Percentiles rank a stretch among this genome's conserved stretches.
These are phyloP conservation scores for Penicillium hesseltinei DNA, from an alignment of 2,329 filamentous ascomycete genomes.

Conservation along the genomic window DNA sequence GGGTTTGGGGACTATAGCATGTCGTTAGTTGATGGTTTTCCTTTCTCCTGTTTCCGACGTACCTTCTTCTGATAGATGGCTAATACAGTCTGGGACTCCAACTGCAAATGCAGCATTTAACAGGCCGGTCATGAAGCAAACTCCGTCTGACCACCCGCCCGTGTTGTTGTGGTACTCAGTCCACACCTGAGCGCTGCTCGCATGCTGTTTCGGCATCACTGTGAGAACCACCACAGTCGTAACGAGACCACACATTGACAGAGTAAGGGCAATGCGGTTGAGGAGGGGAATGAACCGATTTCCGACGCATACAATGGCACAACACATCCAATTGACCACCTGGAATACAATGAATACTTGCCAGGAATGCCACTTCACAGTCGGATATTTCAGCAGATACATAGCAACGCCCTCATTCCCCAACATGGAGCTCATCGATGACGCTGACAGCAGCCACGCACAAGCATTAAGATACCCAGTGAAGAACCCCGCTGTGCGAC, in stretches of 20 bases:
- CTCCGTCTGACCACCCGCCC: conserved; percentile 32
- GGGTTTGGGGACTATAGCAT: conserved; percentile 24
- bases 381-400: conserved; percentile 29
- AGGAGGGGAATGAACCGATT: conserved; percentile 51
- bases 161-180: conserved; percentile 30
- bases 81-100: conserved; percentile 62
- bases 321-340: conserved; percentile 52
- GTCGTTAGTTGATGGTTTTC: neutral
- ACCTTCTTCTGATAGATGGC: conserved; percentile 60
- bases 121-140: conserved; percentile 57
- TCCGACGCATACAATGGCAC: conserved; percentile 51
- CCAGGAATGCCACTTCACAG: conserved; percentile 28
- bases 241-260: conserved; percentile 51
- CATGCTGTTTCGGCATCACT: conserved; percentile 47
- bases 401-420: conserved; percentile 34
- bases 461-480: conserved; percentile 38
- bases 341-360: conserved; percentile 40
- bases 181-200: conserved; percentile 30
- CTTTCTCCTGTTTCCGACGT: neutral
- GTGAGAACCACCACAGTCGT: conserved; percentile 49
- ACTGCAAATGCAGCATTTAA: conserved; percentile 67
- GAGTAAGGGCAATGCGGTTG: conserved; percentile 54
- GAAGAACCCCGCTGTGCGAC: conserved; percentile 45
- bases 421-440: conserved; percentile 34
- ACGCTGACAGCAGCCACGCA: conserved; percentile 33